Evolutionary conservation across 345 rosid species (phyloP), one percentile per base, ranked within the genome.

Genomic region (Salix viminalis): DNA sequence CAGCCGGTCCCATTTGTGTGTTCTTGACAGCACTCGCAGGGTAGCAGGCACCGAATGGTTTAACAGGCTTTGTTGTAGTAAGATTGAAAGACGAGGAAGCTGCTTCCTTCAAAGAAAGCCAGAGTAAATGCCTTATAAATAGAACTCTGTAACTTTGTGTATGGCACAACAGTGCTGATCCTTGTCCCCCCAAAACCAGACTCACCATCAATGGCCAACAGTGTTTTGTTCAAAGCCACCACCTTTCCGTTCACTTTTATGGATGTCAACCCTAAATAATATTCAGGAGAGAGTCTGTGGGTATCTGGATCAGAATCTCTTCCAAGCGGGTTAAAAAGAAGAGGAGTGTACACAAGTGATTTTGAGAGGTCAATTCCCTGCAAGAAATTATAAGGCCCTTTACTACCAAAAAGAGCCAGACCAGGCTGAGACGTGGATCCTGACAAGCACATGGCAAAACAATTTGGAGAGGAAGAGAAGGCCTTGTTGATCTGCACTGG

Each of bases 391-490:
- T 85, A 85, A 15, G 85, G 85, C 30, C 84, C 87, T 2, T 69
- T 54, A 30, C 77, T 15, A 14, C 84, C 88, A 16, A 85, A 13
- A 10, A 81, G 78, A 16, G 67, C 61, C 2, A 70, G 69, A 5
- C 81, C 84, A 2, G 73, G 44, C 11, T 42, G 72, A 11, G 73
- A 14, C 15, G 44, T 19, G 0, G 84, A 81, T 13, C 75, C 67
- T 2, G 87, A 58, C 15, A 81, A 64, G 39, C 84, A 81, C 46
- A 81, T 56, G 64, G 81, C 81, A 74, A 85, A 85, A 76, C 13
- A 65, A 24, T 46, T 77, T 7, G 81, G 81, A 52, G 73, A 65
- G 42, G 75, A 65, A n/a, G 82, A 72, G 64, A 77, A 67, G 28
- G 60, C 44, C 11, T 66, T 36, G 44, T 77, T 77, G 60, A 83